Percentiles rank a stretch among this genome's conserved stretches.
phyloP scores from a whole-genome alignment of 305 asterid species.

The Fraxinus velutina region DNA sequence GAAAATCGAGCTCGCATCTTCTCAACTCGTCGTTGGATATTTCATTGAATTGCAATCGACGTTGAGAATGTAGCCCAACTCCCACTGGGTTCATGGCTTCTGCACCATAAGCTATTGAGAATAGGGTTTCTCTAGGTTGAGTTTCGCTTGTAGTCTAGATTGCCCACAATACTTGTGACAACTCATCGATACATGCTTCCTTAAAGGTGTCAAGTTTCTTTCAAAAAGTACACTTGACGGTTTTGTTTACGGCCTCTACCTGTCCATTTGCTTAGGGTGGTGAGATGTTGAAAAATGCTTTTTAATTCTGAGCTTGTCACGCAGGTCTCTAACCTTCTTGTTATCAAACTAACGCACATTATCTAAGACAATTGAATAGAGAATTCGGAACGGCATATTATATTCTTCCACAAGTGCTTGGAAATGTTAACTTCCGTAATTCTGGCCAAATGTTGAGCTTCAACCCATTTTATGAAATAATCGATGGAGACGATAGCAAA shows the following conservation, averaged over 20 bases:
- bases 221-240: not conserved
- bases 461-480: too few species aligned
- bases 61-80: not conserved
- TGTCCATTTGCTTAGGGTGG: not conserved
- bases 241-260: not conserved
- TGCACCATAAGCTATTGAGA: not conserved
- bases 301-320: too few species aligned
- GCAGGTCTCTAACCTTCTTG: too few species aligned
- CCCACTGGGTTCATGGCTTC: not conserved
- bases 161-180: not conserved
- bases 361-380: too few species aligned
- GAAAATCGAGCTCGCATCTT: not conserved
- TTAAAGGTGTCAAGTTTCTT: not conserved
- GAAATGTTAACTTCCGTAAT: too few species aligned
- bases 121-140: too few species aligned
- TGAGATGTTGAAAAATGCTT: not conserved
- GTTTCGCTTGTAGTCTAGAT: not conserved
- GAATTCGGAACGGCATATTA: too few species aligned
- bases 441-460: too few species aligned
- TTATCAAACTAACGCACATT: too few species aligned
- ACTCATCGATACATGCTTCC: not conserved
- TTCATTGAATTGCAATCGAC: not conserved
- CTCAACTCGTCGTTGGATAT: not conserved
- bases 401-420: too few species aligned
- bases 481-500: too few species aligned